Evolutionary conservation across 371 early-diverging fungal species (phyloP), one percentile per base, ranked within the genome.

Genomic region (Apophysomyces variabilis): DNA sequence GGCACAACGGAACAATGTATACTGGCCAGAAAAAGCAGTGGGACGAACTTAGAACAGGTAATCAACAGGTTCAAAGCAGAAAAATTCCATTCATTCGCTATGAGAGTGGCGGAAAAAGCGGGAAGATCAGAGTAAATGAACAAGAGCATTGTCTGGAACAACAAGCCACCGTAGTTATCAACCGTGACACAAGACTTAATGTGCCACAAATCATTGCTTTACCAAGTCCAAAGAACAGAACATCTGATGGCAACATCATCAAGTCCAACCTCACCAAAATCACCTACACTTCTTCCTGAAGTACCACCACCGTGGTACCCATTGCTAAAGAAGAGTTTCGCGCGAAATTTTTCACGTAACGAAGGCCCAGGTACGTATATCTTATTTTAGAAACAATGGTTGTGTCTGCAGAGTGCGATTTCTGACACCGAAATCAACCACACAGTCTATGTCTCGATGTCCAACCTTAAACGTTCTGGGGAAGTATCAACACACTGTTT

Each of bases 401-500:
- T 36, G 32, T 35, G 12, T 16, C 8, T 36, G n/a, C 38, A 38
- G 50, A 7, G 16, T 41, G 2, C 4, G 37, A 26, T 57, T 57
- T 58, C n/a, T 64, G 46, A 45, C 57, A 0, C 36, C 35, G 41
- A n/a, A 56, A 12, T 7, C 11, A 16, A 38, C 12, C 60, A 26
- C 32, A 56, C 57, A 82, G 83, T 75, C 3, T 82, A 71, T 61
- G 61, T 85, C 5, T 68, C 83, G 16, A 85, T 85, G 85, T 70
- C 75, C 44, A 82, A 79, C 60, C 72, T 78, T 11, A 80, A 77
- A 35, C 69, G 85, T 35, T 80, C 78, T 8, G 83, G 82, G 4
- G 76, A 83, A 26, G 75, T 69, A 39, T 81, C 85, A 13, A 79
- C 80, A 73, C 85, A 85, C 58, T 78, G 75, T 38, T 63, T 85